A percentile compares a stretch with the other conserved stretches of the same genome.
phyloP scores from a whole-genome alignment of 192 early-diverging fungal species.

The Backusella parvicylindrica region DNA sequence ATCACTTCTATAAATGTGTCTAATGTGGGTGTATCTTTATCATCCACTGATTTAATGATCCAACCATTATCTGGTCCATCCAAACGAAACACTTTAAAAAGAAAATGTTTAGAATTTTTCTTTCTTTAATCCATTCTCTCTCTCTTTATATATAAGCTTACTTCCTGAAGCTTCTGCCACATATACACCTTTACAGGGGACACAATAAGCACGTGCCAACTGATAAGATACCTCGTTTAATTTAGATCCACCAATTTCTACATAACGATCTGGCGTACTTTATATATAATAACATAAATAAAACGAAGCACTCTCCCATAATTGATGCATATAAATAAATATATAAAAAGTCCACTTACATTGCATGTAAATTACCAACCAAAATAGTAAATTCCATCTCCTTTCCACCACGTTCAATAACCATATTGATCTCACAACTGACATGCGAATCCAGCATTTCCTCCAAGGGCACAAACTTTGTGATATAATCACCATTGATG shows the following conservation, averaged over 20 bases:
- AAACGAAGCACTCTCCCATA: not conserved
- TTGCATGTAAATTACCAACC: slow-evolving; percentile 74
- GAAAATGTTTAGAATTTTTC: not conserved
- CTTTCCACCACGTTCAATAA: slow-evolving; percentile 73
- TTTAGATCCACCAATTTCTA: slow-evolving; percentile 82
- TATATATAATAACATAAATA: not conserved
- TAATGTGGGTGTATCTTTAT: slow-evolving; percentile 66
- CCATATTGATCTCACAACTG: slow-evolving; percentile 50
- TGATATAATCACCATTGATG: slow-evolving; percentile 69
- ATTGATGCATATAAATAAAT: not conserved
- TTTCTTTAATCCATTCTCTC: not conserved
- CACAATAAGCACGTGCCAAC: slow-evolving; percentile 62
- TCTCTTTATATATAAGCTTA: slow-evolving; percentile 8
- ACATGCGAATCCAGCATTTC: slow-evolving; percentile 69
- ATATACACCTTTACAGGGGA: slow-evolving; percentile 79
- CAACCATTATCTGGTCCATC: slow-evolving; percentile 69
- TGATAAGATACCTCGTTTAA: slow-evolving; percentile 72
- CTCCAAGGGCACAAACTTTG: slow-evolving; percentile 80
- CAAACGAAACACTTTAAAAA: slow-evolving; percentile 56
- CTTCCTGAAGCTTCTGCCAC: slow-evolving; percentile 57
- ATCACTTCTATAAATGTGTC: slow-evolving; percentile 77
- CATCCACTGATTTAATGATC: slow-evolving; percentile 75
- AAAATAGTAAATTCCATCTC: slow-evolving; percentile 51
- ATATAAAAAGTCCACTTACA: slow-evolving; percentile 33
- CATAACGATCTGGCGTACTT: slow-evolving; percentile 75